Evolutionary conservation across 345 rosid species (phyloP), one percentile per base, ranked within the genome.

Genomic region (Eutrema heterophyllum): DNA sequence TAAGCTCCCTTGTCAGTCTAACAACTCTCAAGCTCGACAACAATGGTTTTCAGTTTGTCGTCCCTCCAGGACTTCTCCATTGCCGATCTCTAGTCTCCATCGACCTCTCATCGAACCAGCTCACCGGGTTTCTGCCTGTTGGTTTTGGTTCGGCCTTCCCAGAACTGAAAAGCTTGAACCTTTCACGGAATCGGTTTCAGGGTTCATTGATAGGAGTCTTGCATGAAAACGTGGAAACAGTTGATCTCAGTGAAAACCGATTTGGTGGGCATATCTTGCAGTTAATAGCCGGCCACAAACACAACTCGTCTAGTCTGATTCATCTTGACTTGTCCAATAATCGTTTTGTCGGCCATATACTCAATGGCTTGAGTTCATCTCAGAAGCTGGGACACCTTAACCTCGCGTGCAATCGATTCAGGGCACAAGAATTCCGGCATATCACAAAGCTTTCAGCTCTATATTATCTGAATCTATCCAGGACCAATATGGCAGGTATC

Each of bases 261-360:
- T 86, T 91, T 83, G 86, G 80, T 49, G 98, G 92, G 48, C 89
- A 91, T 79, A 78, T 89, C 63, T 86, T 88, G 79, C 88, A 86
- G 88, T 92, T 88, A 85, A 87, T 80, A 49, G 74, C 83, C 72
- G 83, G 76, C 67, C 83, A 83, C 53, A 81, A 82, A 70, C 81
- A 74, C 74, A 83, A 81, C 50, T 72, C 83, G 86, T 85, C 94
- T 71, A 68, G 35, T 73, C 80, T 91, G 81, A 80, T 84, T 78
- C 44, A 82, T 84, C 78, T 91, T 46, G 98, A 93, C 86, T 84
- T 91, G 78, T 93, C 98, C 24, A 86, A 89, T 64, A 93, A 93
- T 82, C 82, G 79, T 65, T 84, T 93, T 29, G 82, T 88, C 32
- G 98, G 97, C 29, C 91, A 89, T 72, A 79, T 89, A 72, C 76